These are phyloP conservation scores for Otatea glauca DNA, from an alignment of 176 grass and related monocot species.

Conservation along the genomic window DNA sequence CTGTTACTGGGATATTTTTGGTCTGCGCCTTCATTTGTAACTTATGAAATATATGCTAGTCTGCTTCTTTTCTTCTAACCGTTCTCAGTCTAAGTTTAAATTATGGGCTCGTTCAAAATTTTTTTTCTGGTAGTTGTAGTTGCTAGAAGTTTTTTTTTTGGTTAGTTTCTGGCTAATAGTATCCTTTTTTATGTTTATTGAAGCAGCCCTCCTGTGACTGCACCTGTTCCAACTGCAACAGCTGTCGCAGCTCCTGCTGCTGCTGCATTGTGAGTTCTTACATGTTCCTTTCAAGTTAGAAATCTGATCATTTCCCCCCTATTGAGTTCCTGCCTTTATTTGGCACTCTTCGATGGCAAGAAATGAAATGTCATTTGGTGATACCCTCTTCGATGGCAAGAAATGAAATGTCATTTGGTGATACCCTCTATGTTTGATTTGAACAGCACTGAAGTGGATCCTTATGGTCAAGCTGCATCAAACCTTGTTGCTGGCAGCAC, in stretches of 20 bases:
- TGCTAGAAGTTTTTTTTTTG: not conserved
- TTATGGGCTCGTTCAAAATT: not conserved
- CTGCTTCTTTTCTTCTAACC: not conserved
- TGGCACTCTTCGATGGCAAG: not conserved
- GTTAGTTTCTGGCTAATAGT: not conserved
- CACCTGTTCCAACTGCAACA: conserved; percentile 38
- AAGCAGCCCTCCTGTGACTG: conserved; percentile 38
- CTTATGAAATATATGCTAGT: not conserved
- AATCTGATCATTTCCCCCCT: not conserved
- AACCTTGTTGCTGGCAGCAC: conserved; percentile 56
- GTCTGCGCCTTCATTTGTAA: conserved; percentile 12
- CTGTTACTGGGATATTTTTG: not conserved
- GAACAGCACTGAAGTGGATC: conserved; percentile 50
- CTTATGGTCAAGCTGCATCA: conserved; percentile 60
- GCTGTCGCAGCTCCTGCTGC: conserved; percentile 30
- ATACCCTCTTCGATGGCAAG: not conserved
- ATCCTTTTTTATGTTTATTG: not conserved
- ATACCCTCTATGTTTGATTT: not conserved
- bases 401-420: not conserved
- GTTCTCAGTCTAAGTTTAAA: conserved; percentile 9
- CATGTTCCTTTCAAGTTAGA: not conserved
- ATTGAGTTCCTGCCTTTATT: conserved; percentile 6
- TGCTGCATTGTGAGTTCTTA: conserved; percentile 40
- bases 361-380: not conserved
- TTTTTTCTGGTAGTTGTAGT: not conserved